A percentile compares a stretch with the other conserved stretches of the same genome.
Evolutionary conservation across 2,329 filamentous ascomycete genomes (phyloP).

Genomic region (Fusarium verticillioides): DNA sequence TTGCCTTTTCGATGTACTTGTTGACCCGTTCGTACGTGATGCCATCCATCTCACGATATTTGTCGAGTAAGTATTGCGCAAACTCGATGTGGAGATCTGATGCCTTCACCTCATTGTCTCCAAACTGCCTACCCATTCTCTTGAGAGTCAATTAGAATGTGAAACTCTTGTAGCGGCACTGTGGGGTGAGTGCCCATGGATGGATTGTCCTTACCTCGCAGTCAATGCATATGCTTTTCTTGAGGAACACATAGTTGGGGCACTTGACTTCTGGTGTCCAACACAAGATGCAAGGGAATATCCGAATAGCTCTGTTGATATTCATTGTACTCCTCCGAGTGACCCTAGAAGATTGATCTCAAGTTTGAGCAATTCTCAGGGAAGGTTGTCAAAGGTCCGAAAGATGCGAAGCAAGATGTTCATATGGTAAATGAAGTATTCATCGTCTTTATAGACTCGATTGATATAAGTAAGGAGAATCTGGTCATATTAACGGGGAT

Average conservation of each 20-base stretch:
- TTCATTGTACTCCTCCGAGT: slow-evolving; percentile 26
- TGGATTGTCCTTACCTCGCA: slow-evolving; percentile 34
- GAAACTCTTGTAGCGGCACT: not conserved
- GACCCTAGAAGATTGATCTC: not conserved
- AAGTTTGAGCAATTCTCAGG: not conserved
- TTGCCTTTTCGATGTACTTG: slow-evolving; percentile 32
- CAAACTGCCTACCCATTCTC: slow-evolving; percentile 21
- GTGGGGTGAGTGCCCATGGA: not conserved
- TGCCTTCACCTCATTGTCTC: slow-evolving; percentile 27
- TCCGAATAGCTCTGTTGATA: slow-evolving; percentile 23
- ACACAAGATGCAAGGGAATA: slow-evolving; percentile 37
- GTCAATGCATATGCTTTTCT: slow-evolving; percentile 39
- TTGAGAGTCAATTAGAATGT: slow-evolving; percentile 9
- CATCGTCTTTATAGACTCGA: not conserved
- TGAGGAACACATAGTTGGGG: slow-evolving; percentile 41
- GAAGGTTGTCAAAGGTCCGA: not conserved
- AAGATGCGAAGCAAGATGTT: not conserved
- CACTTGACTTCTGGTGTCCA: slow-evolving; percentile 44
- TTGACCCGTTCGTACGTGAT: slow-evolving; percentile 41
- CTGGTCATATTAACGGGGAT: not conserved
- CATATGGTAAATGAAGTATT: not conserved
- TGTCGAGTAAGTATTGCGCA: slow-evolving; percentile 43
- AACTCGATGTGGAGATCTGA: slow-evolving; percentile 39
- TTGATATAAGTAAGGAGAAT: not conserved
- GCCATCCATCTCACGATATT: slow-evolving; percentile 35